These are phyloP conservation scores for Tolypocladium ovalisporum DNA, from an alignment of 2,329 filamentous ascomycete genomes.

Conservation along the genomic window DNA sequence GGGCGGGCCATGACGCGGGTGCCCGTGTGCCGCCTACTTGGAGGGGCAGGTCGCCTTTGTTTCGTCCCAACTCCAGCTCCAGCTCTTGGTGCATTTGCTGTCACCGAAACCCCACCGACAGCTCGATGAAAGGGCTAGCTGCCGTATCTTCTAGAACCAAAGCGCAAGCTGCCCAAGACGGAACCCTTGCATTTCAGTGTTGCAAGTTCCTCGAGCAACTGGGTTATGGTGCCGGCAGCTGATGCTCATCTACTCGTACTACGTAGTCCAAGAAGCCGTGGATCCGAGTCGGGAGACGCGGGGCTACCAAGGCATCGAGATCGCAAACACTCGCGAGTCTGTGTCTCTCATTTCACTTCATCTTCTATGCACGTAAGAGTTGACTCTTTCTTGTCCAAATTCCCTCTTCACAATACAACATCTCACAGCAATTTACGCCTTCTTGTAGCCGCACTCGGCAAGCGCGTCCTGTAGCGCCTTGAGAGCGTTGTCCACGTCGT, in stretches of 20 bases:
- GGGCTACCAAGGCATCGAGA: neutral
- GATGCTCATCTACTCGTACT: no score
- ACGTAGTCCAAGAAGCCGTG: neutral
- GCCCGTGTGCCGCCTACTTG: neutral
- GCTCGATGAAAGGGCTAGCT: neutral
- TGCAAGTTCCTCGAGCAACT: neutral
- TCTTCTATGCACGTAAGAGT: neutral
- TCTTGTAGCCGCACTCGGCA: slow-evolving; percentile 58
- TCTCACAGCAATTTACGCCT: slow-evolving; percentile 13
- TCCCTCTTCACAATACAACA: neutral
- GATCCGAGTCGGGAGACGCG: neutral
- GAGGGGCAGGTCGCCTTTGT: neutral
- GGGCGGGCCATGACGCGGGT: neutral
- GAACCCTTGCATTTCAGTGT: neutral
- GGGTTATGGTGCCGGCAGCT: neutral
- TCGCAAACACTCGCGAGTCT: neutral
- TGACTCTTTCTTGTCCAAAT: neutral
- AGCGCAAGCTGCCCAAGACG: neutral
- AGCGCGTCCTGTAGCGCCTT: slow-evolving; percentile 65
- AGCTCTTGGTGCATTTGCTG: neutral
- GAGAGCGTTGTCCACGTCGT: slow-evolving; percentile 77
- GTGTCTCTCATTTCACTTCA: neutral
- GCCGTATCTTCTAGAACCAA: neutral
- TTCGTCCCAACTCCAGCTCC: neutral
- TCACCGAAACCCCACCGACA: neutral